These are phyloP conservation scores for Sophora flavescens DNA, from an alignment of 306 rosid species.

Conservation along the genomic window DNA sequence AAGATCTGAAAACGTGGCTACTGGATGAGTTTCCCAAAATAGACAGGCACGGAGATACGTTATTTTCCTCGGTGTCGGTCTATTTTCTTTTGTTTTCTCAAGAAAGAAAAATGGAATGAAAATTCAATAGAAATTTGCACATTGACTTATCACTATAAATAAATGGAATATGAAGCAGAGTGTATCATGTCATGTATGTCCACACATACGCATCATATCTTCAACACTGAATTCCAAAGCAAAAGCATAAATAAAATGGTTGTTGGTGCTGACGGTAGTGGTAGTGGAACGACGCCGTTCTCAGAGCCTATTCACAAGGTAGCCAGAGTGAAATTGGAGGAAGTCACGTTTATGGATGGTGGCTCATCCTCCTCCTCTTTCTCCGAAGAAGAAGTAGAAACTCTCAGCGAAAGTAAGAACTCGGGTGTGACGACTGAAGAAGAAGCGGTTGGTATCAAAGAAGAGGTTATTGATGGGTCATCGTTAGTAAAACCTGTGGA, in stretches of 20 bases:
- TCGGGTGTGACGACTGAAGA: slow-evolving; percentile 38
- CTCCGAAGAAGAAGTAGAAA: background rate
- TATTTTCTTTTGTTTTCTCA: background rate
- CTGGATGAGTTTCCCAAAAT: slow-evolving; percentile 14
- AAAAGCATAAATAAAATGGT: slow-evolving; percentile 36
- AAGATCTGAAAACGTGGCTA: slow-evolving; percentile 54
- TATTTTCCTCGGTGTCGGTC: background rate
- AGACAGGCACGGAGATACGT: slow-evolving; percentile 19
- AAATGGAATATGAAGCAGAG: slow-evolving; percentile 15
- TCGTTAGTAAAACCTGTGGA: slow-evolving; percentile 67
- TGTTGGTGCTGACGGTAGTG: slow-evolving; percentile 41
- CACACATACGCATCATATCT: background rate
- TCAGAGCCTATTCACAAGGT: background rate
- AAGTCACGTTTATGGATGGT: background rate
- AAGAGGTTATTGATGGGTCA: slow-evolving; percentile 47
- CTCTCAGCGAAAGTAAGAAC: slow-evolving; percentile 38
- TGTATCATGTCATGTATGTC: background rate
- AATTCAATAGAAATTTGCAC: background rate
- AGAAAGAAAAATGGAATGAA: background rate
- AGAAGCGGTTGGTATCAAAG: slow-evolving; percentile 49
- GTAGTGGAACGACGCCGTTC: background rate
- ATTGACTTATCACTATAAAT: slow-evolving; percentile 34
- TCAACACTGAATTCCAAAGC: background rate
- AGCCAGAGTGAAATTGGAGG: slow-evolving; percentile 45
- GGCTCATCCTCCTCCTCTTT: background rate